Base-by-base conservation (phyloP, 176 grass and related monocot species). In the Ampelocalamus luodianensis region DNA sequence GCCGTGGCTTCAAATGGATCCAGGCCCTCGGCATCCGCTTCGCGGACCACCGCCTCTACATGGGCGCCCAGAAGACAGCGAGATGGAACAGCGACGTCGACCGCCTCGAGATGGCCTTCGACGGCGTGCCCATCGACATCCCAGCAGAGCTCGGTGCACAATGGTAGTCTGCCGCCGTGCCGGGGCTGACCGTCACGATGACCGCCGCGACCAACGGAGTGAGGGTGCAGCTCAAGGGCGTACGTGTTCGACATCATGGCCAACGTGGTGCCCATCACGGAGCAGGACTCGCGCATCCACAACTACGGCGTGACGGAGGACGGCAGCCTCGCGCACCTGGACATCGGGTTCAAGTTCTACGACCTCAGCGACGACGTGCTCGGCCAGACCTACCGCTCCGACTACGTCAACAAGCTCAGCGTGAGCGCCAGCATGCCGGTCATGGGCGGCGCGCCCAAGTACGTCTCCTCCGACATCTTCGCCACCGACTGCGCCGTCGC, bases 1-100 rank as follows among this genome's bases (percentile, higher is more conserved):
- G 50, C 63, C 87, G 80, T 0, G 87, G 87, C 70, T 88, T 91
- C 85, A 91, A 85, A 8, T 91, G 89, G 89, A 87, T 86, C 71
- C 78, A 92, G 55, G 77, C 86, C 11, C 46, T 49, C 3, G 46
- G 46, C 12, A 5, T 49, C 46, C 46, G 3, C 46, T 49, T 15
- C 46, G 0, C 46, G 13, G 5, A 49, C 46, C 46, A 49, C 12
- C 45, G 45, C 45, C 15, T 49, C 46, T 49, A 15, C 46, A 49
- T 49, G 13, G 3, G 46, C 46, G 46, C 46, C 5, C 14, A 49
- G 13, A 49, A 15, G 46, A 49, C 46, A 4, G 46, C 4, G 13
- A 49, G 15, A 3, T 49, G 46, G 46, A 49, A 49, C 13, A 4
- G 15, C 46, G 46, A 49, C 46, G 46, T 15, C 0, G 46, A 49